Base-by-base conservation (phyloP, 495 filamentous ascomycete species). In the Daldinia vernicosa region DNA sequence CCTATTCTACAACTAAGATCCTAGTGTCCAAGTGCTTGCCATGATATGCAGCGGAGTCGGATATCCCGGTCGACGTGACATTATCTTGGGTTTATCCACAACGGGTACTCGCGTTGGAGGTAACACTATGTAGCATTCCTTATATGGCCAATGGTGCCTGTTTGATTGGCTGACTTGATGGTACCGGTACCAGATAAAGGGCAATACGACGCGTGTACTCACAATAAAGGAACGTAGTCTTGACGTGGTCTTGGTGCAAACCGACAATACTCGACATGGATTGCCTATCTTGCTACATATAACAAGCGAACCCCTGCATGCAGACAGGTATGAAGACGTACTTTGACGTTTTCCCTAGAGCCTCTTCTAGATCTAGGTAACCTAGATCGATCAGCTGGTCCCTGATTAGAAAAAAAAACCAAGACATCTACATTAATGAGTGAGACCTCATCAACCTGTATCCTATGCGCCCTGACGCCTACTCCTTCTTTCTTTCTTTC, bases 61-160 rank as follows among this genome's bases (percentile, higher is more conserved):
- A 54, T 59, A 66, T 43, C 61, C 65, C 53, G 57, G 62, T 50
- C 53, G 47, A 57, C 24, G 60, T 67, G 19, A 28, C 63, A 63
- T 63, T 67, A 28, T 65, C 47, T 59, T 22, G 64, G 33, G 47
- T 68, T 72, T 72, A 72, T 68, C 69, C 64, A 62, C 12, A 24
- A 52, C 57, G 40, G 50, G 6, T 54, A 32, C 43, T 7, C 24
- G 4, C 45, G 55, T 60, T 58, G 40, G 50, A 19, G 40, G 68
- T 66, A 30, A 51, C 24, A 45, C 27, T 35, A 32, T 30, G 43
- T 59, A 40, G 47, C 19, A 35, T 65, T 17, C 63, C 57, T 12
- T 62, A 37, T 54, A 45, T 32, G 57, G 39, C 37, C 50, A 55
- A 27, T 28, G 17, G 4, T 17, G 15, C 11, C 11, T 39, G 12